Evolutionary conservation across 257 asterid genomes (phyloP), one percentile per base, ranked within the genome.

Genomic region (Anisodus acutangulus): DNA sequence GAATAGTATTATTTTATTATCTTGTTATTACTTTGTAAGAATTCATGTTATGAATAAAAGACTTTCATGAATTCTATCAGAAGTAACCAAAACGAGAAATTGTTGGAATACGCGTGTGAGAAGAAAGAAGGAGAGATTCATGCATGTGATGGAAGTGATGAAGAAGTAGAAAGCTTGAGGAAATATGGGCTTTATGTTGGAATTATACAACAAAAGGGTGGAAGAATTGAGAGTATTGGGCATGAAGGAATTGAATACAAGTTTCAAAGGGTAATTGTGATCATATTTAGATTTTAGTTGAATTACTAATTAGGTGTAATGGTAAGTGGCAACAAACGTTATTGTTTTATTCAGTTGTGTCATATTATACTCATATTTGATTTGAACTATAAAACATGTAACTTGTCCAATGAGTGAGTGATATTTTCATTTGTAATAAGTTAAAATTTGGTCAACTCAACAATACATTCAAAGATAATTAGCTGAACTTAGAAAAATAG

Each of bases 101-200:
- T 54, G 6, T 55, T 88, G 0, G 94, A 91, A 26, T 70, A 89
- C 31, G 90, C 86, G 31, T 82, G 88, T 71, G 86, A 16, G 92
- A 94, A 92, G 80, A 93, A 87, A 43, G 91, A 87, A 60, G 98
- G 97, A 0, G 91, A 78, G 83, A 54, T 92, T 53, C 90, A 93
- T 74, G 92, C 90, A 2, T 93, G 97, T 57, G 98, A 95, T 6
- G 98, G 91, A 10, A 85, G 55, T 80, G 97, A 90, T 5, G 93
- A 58, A 51, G 92, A 92, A 66, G 84, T 94, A 0, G 89, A 88
- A 81, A 91, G 82, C 16, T 82, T 94, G 85, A 92, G 95, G 67
- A 91, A 68, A 0, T 92, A 86, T 43, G 98, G 97, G 76, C 79
- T 88, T 55, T 90, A 88, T 62, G 88, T 84, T 0, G 98, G 97